phyloP scores from a whole-genome alignment of 2,329 filamentous ascomycete species.

The Sclerotinia sclerotiorum region DNA sequence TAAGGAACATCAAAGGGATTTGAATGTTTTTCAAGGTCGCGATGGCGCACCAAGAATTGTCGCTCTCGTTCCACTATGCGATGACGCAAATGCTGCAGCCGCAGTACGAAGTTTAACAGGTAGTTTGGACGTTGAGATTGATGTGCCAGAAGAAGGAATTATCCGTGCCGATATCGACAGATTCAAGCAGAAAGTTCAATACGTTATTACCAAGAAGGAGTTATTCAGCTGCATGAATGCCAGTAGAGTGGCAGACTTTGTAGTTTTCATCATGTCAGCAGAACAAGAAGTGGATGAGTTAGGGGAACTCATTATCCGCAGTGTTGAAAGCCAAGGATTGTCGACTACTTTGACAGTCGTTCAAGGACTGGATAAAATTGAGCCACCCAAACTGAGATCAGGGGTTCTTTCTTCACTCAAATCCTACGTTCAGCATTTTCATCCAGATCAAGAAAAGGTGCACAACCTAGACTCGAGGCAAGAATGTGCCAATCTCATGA shows the following conservation, averaged over 20 bases:
- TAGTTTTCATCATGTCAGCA: slow-evolving; percentile 81
- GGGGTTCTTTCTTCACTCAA: slow-evolving; percentile 81
- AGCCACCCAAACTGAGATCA: slow-evolving; percentile 74
- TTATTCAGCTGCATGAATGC: slow-evolving; percentile 79
- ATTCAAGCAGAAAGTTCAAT: slow-evolving; percentile 94
- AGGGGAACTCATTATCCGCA: slow-evolving; percentile 81
- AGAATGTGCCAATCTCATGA: slow-evolving; percentile 86
- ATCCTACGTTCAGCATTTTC: slow-evolving; percentile 92
- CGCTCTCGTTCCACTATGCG: slow-evolving; percentile 80
- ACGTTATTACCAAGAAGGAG: slow-evolving; percentile 72
- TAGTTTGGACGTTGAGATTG: slow-evolving; percentile 75
- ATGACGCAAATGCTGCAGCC: slow-evolving; percentile 64
- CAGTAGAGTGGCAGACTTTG: slow-evolving; percentile 85
- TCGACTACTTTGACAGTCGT: slow-evolving; percentile 88
- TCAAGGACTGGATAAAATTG: slow-evolving; percentile 73
- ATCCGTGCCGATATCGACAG: slow-evolving; percentile 74
- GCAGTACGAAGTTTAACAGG: slow-evolving; percentile 71
- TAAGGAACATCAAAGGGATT: slow-evolving; percentile 76
- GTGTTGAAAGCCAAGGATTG: slow-evolving; percentile 89
- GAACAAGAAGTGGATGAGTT: slow-evolving; percentile 79
- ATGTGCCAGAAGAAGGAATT: slow-evolving; percentile 57
- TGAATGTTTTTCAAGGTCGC: slow-evolving; percentile 78
- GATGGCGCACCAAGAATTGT: slow-evolving; percentile 87
- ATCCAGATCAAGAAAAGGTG: slow-evolving; percentile 87
- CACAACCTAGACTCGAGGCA: slow-evolving; percentile 85